Conservation (phyloP, 805 yeast species). For the Barnettozyma pratensis region DNA sequence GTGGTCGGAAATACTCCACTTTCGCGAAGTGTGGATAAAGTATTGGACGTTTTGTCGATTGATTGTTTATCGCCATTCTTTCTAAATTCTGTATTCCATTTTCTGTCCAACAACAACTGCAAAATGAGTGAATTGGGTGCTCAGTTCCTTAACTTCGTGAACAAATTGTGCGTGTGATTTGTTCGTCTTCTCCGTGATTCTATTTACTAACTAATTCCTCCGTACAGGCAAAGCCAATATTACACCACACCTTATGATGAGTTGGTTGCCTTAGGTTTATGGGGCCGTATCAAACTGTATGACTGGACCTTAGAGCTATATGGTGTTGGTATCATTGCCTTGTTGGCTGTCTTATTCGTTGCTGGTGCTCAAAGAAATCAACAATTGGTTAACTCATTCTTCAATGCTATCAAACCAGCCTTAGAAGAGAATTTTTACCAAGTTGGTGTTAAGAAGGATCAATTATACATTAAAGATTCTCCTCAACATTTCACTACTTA, state of each 20-base stretch:
- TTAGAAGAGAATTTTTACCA: slow-evolving; percentile 69
- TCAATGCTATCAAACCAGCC: slow-evolving; percentile 44
- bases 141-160: neutral
- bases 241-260: slow-evolving; percentile 38
- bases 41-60: neutral
- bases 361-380: slow-evolving; percentile 59
- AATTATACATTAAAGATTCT: slow-evolving; percentile 54
- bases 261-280: slow-evolving; percentile 51
- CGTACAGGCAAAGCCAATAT: slow-evolving; percentile 21
- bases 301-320: slow-evolving; percentile 75
- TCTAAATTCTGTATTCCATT: neutral
- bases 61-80: neutral
- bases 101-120: neutral
- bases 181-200: too few relatives aligned
- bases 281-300: slow-evolving; percentile 52
- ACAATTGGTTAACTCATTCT: slow-evolving; percentile 46
- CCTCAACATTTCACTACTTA: slow-evolving; percentile 56
- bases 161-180: neutral
- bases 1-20: too few relatives aligned
- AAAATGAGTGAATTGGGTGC: neutral
- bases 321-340: slow-evolving; percentile 46
- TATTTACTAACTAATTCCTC: neutral
- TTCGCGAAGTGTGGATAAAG: neutral
- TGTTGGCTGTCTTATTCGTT: slow-evolving; percentile 45
- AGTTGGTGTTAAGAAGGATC: slow-evolving; percentile 53